A percentile compares a stretch with the other conserved stretches of the same genome.
Evolutionary conservation across 345 rosid species (phyloP).

Genomic region (Limnanthes douglasii): DNA sequence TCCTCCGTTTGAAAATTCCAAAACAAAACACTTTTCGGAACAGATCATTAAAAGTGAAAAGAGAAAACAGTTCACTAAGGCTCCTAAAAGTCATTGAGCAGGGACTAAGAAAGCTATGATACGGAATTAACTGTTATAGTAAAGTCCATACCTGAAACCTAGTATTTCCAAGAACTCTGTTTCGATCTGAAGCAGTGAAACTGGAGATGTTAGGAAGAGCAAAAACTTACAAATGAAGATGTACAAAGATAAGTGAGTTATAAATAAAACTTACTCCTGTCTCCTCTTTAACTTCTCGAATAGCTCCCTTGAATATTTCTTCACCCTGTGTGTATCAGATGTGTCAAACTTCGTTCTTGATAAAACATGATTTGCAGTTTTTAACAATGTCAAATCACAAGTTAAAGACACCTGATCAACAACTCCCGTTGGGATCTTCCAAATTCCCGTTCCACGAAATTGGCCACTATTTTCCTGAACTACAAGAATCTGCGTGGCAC

Average conservation of each 20-base stretch:
- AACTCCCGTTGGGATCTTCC: constrained; percentile 88
- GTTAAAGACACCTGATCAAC: constrained; percentile 50
- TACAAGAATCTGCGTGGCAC: constrained; percentile 35
- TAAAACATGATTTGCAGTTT: background rate
- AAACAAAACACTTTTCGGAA: too few relatives aligned
- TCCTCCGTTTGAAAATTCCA: too few relatives aligned
- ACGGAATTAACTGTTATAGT: too few relatives aligned
- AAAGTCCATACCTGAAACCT: constrained; percentile 43
- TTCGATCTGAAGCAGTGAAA: constrained; percentile 39
- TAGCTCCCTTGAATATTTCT: constrained; percentile 43
- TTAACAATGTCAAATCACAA: background rate
- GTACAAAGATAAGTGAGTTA: background rate
- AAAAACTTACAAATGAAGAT: background rate
- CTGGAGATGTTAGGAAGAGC: background rate
- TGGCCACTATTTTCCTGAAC: constrained; percentile 69
- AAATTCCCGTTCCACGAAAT: constrained; percentile 33
- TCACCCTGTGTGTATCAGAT: constrained; percentile 44
- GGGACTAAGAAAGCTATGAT: too few relatives aligned
- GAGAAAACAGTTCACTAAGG: background rate
- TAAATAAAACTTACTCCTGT: constrained; percentile 43
- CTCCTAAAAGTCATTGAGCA: too few relatives aligned
- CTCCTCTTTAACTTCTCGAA: constrained; percentile 82
- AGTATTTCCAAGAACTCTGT: constrained; percentile 47
- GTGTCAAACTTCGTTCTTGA: constrained; percentile 1
- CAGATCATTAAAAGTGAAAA: background rate